Evolutionary conservation across 164 flowering plant species (phyloP).

Genomic region (Euptelea pleiosperma): DNA sequence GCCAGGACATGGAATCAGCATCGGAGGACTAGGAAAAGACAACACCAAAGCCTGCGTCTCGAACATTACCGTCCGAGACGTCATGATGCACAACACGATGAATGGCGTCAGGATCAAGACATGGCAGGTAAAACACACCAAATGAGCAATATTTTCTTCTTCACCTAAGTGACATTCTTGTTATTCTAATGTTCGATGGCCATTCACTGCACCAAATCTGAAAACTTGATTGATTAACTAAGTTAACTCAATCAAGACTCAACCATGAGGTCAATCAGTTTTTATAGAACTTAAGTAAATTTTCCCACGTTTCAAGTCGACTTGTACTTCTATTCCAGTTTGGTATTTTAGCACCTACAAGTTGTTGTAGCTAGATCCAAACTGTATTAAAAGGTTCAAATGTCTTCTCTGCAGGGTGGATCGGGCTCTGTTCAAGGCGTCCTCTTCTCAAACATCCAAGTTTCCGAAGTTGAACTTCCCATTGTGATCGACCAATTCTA

Average conservation of each 20-base stretch:
- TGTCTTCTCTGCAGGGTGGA: constrained; percentile 46
- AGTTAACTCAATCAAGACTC: no score
- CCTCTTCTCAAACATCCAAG: constrained; percentile 52
- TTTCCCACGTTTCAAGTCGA: no score
- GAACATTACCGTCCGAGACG: constrained; percentile 29
- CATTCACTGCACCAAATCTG: no score
- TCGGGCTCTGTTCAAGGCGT: constrained; percentile 51
- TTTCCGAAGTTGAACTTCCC: constrained; percentile 44
- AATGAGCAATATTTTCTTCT: background rate
- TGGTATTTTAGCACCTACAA: background rate
- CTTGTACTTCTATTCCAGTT: background rate
- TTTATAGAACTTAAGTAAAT: no score
- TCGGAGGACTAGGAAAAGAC: constrained; percentile 42
- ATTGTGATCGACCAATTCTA: constrained; percentile 61
- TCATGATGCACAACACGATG: constrained; percentile 25
- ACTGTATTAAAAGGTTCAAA: background rate
- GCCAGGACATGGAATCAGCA: constrained; percentile 46
- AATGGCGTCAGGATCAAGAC: constrained; percentile 44
- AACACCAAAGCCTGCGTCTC: constrained; percentile 35
- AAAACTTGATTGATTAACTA: no score
- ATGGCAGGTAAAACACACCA: constrained; percentile 38
- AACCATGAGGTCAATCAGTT: no score
- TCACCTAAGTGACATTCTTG: background rate
- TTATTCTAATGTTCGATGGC: background rate
- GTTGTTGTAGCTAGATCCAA: background rate